Percentiles rank a stretch among this genome's conserved stretches.
Evolutionary conservation across 805 yeast species (phyloP).

Genomic region (Wickerhamomyces silvicola): DNA sequence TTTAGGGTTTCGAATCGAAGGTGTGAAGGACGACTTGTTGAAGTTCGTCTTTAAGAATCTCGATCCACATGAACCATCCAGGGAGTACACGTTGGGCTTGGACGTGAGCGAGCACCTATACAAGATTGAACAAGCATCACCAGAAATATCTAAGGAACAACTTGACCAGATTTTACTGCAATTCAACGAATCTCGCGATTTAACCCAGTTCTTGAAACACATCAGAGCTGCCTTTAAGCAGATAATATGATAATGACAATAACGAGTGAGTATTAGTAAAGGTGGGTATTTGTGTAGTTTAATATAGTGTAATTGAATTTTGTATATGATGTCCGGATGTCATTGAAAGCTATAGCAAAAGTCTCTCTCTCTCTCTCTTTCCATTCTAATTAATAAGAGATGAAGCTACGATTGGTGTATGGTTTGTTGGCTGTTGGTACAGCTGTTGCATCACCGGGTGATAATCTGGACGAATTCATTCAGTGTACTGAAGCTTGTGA

Average conservation of each 20-base stretch:
- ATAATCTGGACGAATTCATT: slow-evolving; percentile 6
- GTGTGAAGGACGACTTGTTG: slow-evolving; percentile 39
- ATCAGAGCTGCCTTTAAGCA: slow-evolving; percentile 16
- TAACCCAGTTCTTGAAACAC: slow-evolving; percentile 17
- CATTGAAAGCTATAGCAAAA: too few species aligned
- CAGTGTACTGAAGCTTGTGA: slow-evolving; percentile 7
- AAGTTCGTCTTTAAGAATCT: slow-evolving; percentile 44
- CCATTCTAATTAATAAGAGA: too few species aligned
- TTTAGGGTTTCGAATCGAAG: slow-evolving; percentile 50
- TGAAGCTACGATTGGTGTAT: too few species aligned
- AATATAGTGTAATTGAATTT: too few species aligned
- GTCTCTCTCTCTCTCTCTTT: too few species aligned
- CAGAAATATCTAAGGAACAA: slow-evolving; percentile 26
- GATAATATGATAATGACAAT: too few species aligned
- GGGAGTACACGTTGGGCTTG: slow-evolving; percentile 38
- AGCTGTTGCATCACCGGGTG: slow-evolving; percentile 10
- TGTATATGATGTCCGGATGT: too few species aligned
- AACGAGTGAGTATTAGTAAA: too few species aligned
- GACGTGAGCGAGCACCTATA: slow-evolving; percentile 39
- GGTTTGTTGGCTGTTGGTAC: too few species aligned
- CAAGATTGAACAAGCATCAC: slow-evolving; percentile 31
- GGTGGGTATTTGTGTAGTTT: too few species aligned
- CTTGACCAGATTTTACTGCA: slow-evolving; percentile 10
- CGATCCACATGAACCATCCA: slow-evolving; percentile 35
- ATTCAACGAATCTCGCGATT: slow-evolving; percentile 15